Base-by-base conservation (phyloP, 768 basidiomycete genomes). In the Kwoniella sp. region DNA sequence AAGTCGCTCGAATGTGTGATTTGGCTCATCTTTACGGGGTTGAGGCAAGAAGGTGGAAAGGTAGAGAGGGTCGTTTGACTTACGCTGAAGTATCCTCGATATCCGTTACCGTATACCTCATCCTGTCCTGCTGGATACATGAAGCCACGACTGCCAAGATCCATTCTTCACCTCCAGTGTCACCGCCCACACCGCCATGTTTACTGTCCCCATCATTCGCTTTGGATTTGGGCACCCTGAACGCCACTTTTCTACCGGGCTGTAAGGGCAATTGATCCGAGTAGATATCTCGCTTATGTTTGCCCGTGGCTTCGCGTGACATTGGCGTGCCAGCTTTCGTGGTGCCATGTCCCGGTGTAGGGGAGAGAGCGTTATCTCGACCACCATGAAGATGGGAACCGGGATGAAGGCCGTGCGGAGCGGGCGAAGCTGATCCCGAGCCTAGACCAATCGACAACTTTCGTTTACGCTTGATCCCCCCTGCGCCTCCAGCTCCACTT, bases 31-130 rank as follows among this genome's bases (percentile, higher is more conserved):
- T n/a, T n/a, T n/a, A n/a, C n/a, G n/a, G n/a, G n/a, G n/a, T n/a
- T n/a, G n/a, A n/a, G n/a, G n/a, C n/a, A n/a, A n/a, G n/a, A n/a
- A n/a, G n/a, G n/a, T n/a, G n/a, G n/a, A n/a, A n/a, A n/a, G n/a
- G n/a, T n/a, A n/a, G n/a, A n/a, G n/a, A n/a, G n/a, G n/a, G 17
- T 4, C 17, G 8, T 6, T 44, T 15, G 10, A 44, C 40, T 44
- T 15, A 44, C 40, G 40, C 40, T 3, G 10, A 10, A 4, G 40
- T 44, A 15, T 77, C 76, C 55, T 83, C 82, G 19, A 76, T 77
- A 69, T 83, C 82, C 26, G 76, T 64, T 1, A 83, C 81, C 9
- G 74, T 75, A 60, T 83, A 83, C 49, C 80, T 77, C 69, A 73
- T 79, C 76, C 76, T 79, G 62, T 82, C 82, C 25, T 67, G 67